Evolutionary conservation across 805 yeast species (phyloP).

Genomic region (Ogataea zsoltii): DNA sequence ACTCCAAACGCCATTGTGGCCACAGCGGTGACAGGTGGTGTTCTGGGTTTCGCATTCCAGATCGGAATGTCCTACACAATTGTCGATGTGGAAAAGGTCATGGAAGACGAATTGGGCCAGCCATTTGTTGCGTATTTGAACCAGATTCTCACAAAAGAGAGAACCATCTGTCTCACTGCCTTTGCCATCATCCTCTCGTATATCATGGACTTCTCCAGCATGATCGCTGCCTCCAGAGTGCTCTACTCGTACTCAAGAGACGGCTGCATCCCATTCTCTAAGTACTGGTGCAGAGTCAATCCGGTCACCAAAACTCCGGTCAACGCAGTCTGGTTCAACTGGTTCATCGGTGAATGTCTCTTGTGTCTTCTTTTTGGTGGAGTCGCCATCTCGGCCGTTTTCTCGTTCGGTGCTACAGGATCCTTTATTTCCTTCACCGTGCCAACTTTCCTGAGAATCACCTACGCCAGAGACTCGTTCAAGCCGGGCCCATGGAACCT

Average conservation of each 20-base stretch:
- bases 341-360: constrained; percentile 53
- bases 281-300: constrained; percentile 50
- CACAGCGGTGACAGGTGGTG: constrained; percentile 56
- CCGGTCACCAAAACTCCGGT: constrained; percentile 59
- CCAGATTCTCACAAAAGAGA: constrained; percentile 45
- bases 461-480: constrained; percentile 53
- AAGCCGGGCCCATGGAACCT: constrained; percentile 68
- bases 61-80: constrained; percentile 62
- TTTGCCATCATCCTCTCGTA: constrained; percentile 45
- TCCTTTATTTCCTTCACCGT: constrained; percentile 67
- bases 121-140: constrained; percentile 57
- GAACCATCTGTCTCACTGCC: constrained; percentile 44
- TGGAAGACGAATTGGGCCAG: constrained; percentile 53
- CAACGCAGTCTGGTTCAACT: constrained; percentile 62
- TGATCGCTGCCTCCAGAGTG: constrained; percentile 68
- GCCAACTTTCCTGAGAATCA: constrained; percentile 60
- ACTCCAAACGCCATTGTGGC: constrained; percentile 68
- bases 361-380: constrained; percentile 64
- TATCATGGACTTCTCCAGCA: constrained; percentile 57
- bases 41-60: constrained; percentile 57
- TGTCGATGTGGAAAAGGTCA: constrained; percentile 48
- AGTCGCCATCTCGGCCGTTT: constrained; percentile 66
- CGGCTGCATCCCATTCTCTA: constrained; percentile 62
- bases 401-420: constrained; percentile 72
- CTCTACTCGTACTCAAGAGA: constrained; percentile 70